Evolutionary conservation across 2,329 filamentous ascomycete species (phyloP), one percentile per base, ranked within the genome.

Genomic region (Botrytis sinoallii): DNA sequence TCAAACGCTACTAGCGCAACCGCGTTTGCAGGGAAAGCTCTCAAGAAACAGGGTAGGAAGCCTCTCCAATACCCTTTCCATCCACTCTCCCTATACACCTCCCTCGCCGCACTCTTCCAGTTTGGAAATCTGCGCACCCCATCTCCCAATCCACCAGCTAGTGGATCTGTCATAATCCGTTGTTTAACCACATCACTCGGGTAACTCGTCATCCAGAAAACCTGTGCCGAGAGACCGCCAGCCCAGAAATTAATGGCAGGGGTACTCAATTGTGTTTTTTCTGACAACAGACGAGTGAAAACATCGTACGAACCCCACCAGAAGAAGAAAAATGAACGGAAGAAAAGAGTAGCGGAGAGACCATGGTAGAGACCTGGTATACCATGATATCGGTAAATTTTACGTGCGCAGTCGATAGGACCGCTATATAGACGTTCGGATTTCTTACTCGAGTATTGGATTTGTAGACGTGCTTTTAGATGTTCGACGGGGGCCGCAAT

Each of bases 231-330:
- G 70, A 98, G 84, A 0, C 96, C 96, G 5, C 96, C 96, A 0
- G 96, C 95, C 95, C 95, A 98, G 85, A 99, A 99, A 82, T 98
- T 98, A 80, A 98, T 87, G 1, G 91, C 91, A 0, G 96, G 94
- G 0, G 90, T 89, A 71, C 92, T 92, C 71, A 98, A 84, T 20
- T 78, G 83, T 3, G 95, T 97, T 78, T 90, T 85, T 29, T 88
- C 83, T 72, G 88, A 85, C 80, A 98, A 85, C 74, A 87, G 84
- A 35, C 89, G 86, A 8, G 93, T 93, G 78, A 98, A 88, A 44
- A 97, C 78, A 79, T 98, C 95, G 85, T 99, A 99, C 75, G 90
- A 92, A n/a, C 91, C 91, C 96, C 96, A 99, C 95, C 95, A 98
- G 85, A 92, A 96, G 87, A 97, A 98, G 86, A 99, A 99, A 84